Base-by-base conservation (phyloP, 139 green algal species). In the Zygnema cylindricum region DNA sequence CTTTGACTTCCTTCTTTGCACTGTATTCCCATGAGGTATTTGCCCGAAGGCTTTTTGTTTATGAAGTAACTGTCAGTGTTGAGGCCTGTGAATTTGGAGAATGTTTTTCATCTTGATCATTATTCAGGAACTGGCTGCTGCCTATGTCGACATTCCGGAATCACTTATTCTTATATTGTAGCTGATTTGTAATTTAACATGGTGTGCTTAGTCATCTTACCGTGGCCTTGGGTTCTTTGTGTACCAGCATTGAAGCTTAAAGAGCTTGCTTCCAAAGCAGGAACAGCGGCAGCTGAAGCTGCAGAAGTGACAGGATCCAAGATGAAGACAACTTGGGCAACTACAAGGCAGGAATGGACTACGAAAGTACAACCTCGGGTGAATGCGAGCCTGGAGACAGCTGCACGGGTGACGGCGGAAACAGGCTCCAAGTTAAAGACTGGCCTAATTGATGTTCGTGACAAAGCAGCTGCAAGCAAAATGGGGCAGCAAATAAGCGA, bases 331-430 rank as follows among this genome's bases (percentile, higher is more conserved):
- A 88, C 83, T n/a, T 88, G 83, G 83, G 57, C 33, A 49, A 85
- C 57, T 30, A 88, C 83, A n/a, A 76, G 69, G 83, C 69, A 88
- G 69, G 55, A 43, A 30, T 88, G 83, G 83, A 88, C 36, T 69
- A 57, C 83, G 1, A 88, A 88, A 38, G 83, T 88, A 43, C 83
- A 57, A 11, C 83, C 83, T 1, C 30, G 57, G 25, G 39, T 88
- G 33, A 76, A 88, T 73, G 69, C 83, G 11, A 39, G 69, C 3
- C n/a, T 84, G 30, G 25, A 36, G 40, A 84, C 83, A 1, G 76
- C 69, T 1, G 69, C 83, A 30, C 32, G 69, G 32, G 83, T 63
- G 2, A 76, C 83, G 30, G 69, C 54, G 36, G 83, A 88, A 25
- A 88, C 83, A 1, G 83, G 83, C 0, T 49, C 36, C 69, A 82